Conservation (phyloP, 2,329 filamentous ascomycete genomes). For the Claviceps citrina region DNA sequence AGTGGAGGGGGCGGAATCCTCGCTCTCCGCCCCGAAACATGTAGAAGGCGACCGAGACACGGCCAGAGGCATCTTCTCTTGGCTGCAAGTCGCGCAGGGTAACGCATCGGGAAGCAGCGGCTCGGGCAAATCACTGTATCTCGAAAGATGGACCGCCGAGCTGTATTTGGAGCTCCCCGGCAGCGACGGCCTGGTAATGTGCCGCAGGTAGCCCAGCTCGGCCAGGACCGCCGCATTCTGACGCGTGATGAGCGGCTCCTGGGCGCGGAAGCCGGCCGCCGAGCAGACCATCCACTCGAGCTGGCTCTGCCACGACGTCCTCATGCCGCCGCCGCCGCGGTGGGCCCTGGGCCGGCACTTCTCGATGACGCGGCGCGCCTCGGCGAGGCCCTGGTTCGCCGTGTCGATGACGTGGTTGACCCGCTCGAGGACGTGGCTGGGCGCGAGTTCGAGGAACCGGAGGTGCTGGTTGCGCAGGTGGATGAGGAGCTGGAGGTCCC, state of each 20-base stretch:
- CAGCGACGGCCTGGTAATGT: background rate
- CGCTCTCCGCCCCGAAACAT: background rate
- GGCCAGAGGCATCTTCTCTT: background rate
- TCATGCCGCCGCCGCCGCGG: conserved; percentile 8
- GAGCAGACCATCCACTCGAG: conserved; percentile 14
- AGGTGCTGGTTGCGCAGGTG: conserved; percentile 16
- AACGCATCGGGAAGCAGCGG: background rate
- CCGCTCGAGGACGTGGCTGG: conserved; percentile 12
- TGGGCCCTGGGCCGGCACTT: conserved; percentile 14
- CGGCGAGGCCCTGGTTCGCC: conserved; percentile 13
- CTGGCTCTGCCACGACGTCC: conserved; percentile 9
- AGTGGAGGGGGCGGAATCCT: background rate
- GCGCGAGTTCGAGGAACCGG: conserved; percentile 11
- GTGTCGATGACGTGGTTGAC: conserved; percentile 16
- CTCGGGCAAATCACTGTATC: background rate
- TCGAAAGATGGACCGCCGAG: background rate
- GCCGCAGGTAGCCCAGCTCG: conserved; percentile 14
- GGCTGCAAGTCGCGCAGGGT: background rate
- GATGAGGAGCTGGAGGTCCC: conserved; percentile 19
- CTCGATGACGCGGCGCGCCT: conserved; percentile 16
- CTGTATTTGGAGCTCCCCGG: background rate
- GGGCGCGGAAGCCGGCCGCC: conserved; percentile 11
- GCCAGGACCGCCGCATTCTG: conserved; percentile 16
- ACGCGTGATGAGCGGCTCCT: conserved; percentile 14
- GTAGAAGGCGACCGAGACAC: background rate